Evolutionary conservation across 306 rosid genomes (phyloP).

Genomic region (Lagenaria siceraria): DNA sequence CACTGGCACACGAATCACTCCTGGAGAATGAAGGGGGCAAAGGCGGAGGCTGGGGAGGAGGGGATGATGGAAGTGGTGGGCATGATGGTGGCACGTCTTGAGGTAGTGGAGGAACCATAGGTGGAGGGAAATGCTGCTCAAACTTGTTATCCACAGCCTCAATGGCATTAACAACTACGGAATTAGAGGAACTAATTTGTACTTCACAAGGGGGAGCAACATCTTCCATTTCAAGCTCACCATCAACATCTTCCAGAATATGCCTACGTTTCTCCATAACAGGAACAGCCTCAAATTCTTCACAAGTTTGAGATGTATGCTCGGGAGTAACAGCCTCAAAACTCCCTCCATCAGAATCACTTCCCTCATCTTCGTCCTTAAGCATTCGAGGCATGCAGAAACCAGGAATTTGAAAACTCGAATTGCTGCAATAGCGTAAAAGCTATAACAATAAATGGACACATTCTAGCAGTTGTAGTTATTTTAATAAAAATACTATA

Average conservation of each 20-base stretch:
- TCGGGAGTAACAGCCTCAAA: slow-evolving; percentile 97
- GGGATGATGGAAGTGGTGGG: slow-evolving; percentile 64
- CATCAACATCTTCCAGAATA: slow-evolving; percentile 92
- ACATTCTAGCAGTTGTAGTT: not conserved
- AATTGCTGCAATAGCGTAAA: slow-evolving; percentile 49
- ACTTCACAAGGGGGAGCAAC: slow-evolving; percentile 76
- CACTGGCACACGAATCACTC: slow-evolving; percentile 27
- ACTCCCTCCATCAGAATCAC: slow-evolving; percentile 87
- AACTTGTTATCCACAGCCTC: slow-evolving; percentile 21
- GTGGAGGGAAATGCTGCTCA: slow-evolving; percentile 27
- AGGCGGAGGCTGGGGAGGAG: slow-evolving; percentile 56
- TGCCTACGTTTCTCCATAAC: slow-evolving; percentile 61
- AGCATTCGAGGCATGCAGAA: slow-evolving; percentile 85
- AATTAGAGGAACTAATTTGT: slow-evolving; percentile 36
- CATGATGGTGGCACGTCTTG: slow-evolving; percentile 47
- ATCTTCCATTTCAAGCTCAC: slow-evolving; percentile 98
- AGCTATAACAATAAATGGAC: slow-evolving; percentile 12
- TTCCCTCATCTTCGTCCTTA: slow-evolving; percentile 74
- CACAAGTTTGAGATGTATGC: slow-evolving; percentile 38
- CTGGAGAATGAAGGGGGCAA: slow-evolving; percentile 37
- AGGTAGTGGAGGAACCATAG: slow-evolving; percentile 40
- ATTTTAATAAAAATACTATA: not conserved
- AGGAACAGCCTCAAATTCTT: slow-evolving; percentile 31
- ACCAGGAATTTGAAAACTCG: slow-evolving; percentile 89
- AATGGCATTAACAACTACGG: slow-evolving; percentile 18